Evolutionary conservation across 805 yeast species (phyloP), one percentile per base, ranked within the genome.

Genomic region (Pichia californica): DNA sequence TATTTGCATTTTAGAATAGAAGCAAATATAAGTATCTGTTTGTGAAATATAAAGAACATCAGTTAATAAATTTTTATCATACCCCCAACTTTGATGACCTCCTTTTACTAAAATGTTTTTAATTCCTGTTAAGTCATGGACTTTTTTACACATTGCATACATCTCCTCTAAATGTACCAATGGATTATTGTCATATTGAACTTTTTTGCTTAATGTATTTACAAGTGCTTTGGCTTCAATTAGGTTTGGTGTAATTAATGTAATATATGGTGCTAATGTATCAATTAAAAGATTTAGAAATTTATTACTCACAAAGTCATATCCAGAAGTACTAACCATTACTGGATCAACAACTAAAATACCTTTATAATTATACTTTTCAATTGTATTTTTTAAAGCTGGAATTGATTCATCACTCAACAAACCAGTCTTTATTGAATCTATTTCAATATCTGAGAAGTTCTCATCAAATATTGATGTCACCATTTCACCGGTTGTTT

Each of bases 381-480:
- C 1, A 52, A 55, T 23, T 76, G 46, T 38, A 63, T 61, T 8
- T 7, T 32, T 7, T 62, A 63, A 5, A 58, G 50, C 33, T 84
- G 62, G 0, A 71, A 74, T 3, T 61, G 62, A 11, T 80, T 70
- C 79, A 1, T 55, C 53, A 1, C 82, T 78, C 27, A 83, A 69
- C 82, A 88, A 76, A 0, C 96, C 95, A 0, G 89, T 83, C 57
- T 88, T 88, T 52, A 88, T 73, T 2, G 73, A 87, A 63, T 81
- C 71, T 53, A 79, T 66, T 46, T 72, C 66, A 52, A 82, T 43
- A 9, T 46, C 50, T 1, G 46, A 40, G n/a, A 55, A 51, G 25
- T 38, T 40, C 26, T 39, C 16, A 28, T 36, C 33, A 14, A 51
- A 9, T 7, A 47, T 47, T 4, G 25, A 9, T 10, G n/a, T 16